Conservation (phyloP, 2,329 filamentous ascomycete genomes). For the Diaporthe sp. region DNA sequence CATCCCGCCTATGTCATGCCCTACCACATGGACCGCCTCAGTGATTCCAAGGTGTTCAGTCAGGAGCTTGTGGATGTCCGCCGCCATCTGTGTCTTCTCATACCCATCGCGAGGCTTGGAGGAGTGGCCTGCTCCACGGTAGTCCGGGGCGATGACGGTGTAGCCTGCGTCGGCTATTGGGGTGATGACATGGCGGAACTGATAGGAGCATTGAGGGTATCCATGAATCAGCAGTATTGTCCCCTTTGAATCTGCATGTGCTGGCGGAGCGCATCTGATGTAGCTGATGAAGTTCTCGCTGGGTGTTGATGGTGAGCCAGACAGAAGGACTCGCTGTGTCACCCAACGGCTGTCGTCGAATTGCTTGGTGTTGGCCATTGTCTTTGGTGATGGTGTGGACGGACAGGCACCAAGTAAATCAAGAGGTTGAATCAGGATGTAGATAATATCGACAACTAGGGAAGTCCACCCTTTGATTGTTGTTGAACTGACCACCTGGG, state of each 20-base stretch:
- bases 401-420: no score
- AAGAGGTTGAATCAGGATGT: neutral
- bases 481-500: neutral
- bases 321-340: neutral
- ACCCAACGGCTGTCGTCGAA: slow-evolving; percentile 8
- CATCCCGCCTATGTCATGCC: slow-evolving; percentile 7
- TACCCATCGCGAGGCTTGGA: neutral
- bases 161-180: slow-evolving; percentile 2
- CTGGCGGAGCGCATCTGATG: neutral
- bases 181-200: slow-evolving; percentile 5
- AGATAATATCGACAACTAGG: neutral
- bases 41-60: neutral
- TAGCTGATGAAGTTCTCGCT: slow-evolving; percentile 6
- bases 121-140: neutral
- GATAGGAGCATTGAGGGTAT: slow-evolving; percentile 10
- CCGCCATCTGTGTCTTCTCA: slow-evolving; percentile 7
- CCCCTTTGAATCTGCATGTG: neutral
- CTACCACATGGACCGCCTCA: neutral
- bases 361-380: neutral
- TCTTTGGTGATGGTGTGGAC: no score
- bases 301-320: neutral
- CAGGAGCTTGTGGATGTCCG: neutral
- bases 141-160: neutral
- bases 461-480: neutral
- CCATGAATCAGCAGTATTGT: slow-evolving; percentile 15